phyloP scores from a whole-genome alignment of 768 basidiomycete genomes.

The Suillus luteus region DNA sequence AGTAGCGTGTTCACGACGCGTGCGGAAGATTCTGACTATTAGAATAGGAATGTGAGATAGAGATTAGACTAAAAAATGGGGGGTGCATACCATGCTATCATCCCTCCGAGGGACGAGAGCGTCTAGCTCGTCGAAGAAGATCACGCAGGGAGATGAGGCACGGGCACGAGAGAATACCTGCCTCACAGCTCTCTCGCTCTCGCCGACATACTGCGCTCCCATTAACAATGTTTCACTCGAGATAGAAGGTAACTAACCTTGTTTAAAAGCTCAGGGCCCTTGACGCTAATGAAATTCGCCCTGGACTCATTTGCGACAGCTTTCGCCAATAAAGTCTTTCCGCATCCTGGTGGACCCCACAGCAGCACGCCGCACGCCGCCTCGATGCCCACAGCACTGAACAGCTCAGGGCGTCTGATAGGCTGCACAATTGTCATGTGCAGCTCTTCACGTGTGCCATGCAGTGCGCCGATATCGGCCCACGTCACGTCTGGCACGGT shows the following conservation, averaged over 20 bases:
- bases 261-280: constrained; percentile 95
- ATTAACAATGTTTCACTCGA: constrained; percentile 8
- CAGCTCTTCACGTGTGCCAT: constrained; percentile 82
- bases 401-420: constrained; percentile 86
- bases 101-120: constrained; percentile 90
- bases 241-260: constrained; percentile 55
- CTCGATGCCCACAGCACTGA: constrained; percentile 84
- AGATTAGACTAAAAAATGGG: not conserved
- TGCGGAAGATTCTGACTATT: constrained; percentile 88
- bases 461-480: constrained; percentile 93
- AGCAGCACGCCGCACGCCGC: constrained; percentile 91
- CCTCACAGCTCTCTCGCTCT: constrained; percentile 92
- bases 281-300: constrained; percentile 98
- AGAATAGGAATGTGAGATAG: constrained; percentile 1
- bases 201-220: constrained; percentile 81
- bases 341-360: constrained; percentile 99
- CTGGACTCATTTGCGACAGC: constrained; percentile 95
- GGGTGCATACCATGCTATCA: constrained; percentile 71
- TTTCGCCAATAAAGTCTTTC: constrained; percentile 96
- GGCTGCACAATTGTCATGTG: constrained; percentile 99
- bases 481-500: constrained; percentile 96
- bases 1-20: constrained; percentile 90
- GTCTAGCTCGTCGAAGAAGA: constrained; percentile 95
- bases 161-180: constrained; percentile 94
- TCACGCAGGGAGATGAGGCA: constrained; percentile 91